These are phyloP conservation scores for Colletotrichum cuscutae DNA, from an alignment of 2,329 filamentous ascomycete genomes.

Conservation along the genomic window DNA sequence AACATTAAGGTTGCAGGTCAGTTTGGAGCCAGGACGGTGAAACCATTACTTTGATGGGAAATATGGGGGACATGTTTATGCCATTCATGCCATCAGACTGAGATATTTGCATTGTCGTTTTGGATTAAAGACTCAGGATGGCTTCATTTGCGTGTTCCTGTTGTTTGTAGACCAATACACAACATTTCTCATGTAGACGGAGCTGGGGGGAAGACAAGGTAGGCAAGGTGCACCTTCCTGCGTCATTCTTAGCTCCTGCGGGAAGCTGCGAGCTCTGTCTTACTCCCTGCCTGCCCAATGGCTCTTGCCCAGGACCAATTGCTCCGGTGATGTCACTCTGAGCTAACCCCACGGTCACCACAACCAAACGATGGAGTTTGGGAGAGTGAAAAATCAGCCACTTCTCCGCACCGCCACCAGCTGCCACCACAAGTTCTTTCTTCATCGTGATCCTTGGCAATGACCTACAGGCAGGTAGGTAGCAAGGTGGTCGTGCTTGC, in stretches of 20 bases:
- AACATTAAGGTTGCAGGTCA: slow-evolving; percentile 35
- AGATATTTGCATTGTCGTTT: background rate
- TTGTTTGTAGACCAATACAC: background rate
- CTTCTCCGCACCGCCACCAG: slow-evolving; percentile 26
- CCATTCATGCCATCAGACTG: slow-evolving; percentile 5
- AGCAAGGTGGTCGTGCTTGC: background rate
- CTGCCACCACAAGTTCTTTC: background rate
- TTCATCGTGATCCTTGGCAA: slow-evolving; percentile 11
- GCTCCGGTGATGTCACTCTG: slow-evolving; percentile 39
- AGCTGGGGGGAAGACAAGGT: background rate
- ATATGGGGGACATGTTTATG: slow-evolving; percentile 7
- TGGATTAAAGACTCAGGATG: background rate
- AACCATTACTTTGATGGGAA: slow-evolving; percentile 26
- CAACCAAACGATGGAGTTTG: background rate
- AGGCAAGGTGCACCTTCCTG: too few relatives aligned
- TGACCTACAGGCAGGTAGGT: background rate
- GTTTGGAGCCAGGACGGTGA: slow-evolving; percentile 30
- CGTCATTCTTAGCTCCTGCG: background rate
- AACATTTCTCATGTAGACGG: background rate
- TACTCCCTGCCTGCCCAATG: background rate
- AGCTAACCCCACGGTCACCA: slow-evolving; percentile 6
- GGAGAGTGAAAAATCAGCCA: background rate
- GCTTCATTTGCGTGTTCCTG: background rate
- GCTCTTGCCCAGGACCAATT: slow-evolving; percentile 30
- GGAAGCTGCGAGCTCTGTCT: slow-evolving; percentile 5